phyloP scores from a whole-genome alignment of 306 rosid genomes.

The Vachellia pachyceras region DNA sequence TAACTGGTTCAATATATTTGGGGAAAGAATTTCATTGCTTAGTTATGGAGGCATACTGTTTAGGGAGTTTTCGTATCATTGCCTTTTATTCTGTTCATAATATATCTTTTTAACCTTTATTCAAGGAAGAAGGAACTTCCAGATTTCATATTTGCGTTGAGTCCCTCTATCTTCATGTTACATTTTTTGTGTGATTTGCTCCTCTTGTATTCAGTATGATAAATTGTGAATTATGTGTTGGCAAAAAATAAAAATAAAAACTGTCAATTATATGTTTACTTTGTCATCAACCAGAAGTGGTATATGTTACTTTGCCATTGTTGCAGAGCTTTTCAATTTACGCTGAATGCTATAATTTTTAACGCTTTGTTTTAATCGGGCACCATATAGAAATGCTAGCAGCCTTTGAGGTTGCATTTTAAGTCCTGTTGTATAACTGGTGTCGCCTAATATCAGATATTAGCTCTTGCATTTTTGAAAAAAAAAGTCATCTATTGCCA shows the following conservation, averaged over 20 bases:
- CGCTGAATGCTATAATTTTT: neutral
- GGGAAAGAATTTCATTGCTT: neutral
- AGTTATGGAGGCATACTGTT: neutral
- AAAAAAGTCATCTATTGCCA: neutral
- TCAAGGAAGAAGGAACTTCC: neutral
- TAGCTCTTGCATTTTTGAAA: slow-evolving; percentile 1
- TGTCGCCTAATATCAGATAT: slow-evolving; percentile 5
- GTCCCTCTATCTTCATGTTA: neutral
- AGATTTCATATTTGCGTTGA: slow-evolving; percentile 15
- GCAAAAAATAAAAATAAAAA: too few species aligned
- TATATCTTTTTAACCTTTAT: neutral
- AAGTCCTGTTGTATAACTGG: neutral
- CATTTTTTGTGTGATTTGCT: slow-evolving; percentile 10
- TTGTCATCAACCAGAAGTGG: neutral
- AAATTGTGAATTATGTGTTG: neutral
- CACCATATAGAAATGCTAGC: neutral
- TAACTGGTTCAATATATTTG: neutral
- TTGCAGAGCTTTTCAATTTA: neutral
- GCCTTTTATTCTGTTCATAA: neutral
- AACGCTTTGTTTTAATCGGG: neutral
- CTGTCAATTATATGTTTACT: neutral
- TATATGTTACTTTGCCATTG: slow-evolving; percentile 13
- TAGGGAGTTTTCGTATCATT: neutral
- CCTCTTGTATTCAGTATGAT: slow-evolving; percentile 7
- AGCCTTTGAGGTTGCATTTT: neutral